Base-by-base conservation (phyloP, 2,329 filamentous ascomycete genomes). In the Penicillium sp. region DNA sequence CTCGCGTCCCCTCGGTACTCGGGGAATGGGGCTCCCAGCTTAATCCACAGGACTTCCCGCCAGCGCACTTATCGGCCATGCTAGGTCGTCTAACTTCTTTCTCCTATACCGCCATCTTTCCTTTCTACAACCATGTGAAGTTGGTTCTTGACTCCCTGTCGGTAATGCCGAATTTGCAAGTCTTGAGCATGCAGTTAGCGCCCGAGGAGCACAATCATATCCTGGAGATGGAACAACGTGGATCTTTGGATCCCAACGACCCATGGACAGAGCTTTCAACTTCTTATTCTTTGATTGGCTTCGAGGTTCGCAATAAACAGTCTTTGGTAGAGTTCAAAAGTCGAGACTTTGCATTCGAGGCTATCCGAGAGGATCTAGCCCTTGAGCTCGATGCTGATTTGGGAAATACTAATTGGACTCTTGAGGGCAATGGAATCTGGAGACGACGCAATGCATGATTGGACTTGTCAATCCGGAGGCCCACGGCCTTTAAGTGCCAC, bases 61-160 rank as follows among this genome's bases (percentile, higher is more conserved):
- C 52, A 35, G 40, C 52, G 23, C 48, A 57, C 14, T 63, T 83
- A 8, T 73, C 75, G 0, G 57, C 69, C 14, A 75, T 79, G 20
- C 71, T 88, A 46, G 77, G 75, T 4, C 60, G 59, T 8, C 58
- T 77, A 20, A 67, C 63, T 2, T 75, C 74, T 1, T 78, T 83
- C 56, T 73, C 74, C 52, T 89, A 89, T 67, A 79, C 86, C 3
- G 85, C 84, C 35, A 82, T 89, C 7, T 90, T 90, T 62, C 88
- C 88, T 0, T 83, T 86, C 33, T 79, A 81, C 46, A 80, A 81
- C 6, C 87, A 90, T 66, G 78, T 89, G 48, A 73, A 80, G 37
- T 56, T 72, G 1, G 68, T 78, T 4, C 59, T 76, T 37, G 74
- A 73, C 43, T 73, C 83, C 1, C 69, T 84, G 2, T 67, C 73